Evolutionary conservation across 352 stramenopile species (phyloP), one percentile per base, ranked within the genome.

Genomic region (Bremia lactucae): DNA sequence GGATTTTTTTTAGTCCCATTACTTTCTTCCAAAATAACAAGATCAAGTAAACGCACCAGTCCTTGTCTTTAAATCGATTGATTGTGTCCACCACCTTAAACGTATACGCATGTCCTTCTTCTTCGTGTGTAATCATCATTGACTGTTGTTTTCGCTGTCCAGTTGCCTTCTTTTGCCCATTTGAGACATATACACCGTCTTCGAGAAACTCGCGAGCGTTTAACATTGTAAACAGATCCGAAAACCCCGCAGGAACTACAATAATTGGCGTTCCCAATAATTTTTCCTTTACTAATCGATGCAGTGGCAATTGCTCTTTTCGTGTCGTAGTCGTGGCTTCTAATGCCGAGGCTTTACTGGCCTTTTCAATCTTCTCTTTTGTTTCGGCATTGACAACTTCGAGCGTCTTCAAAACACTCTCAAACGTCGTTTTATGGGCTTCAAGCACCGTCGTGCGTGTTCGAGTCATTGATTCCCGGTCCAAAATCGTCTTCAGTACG

Each of bases 61-160:
- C 82, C 56, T 91, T 87, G 26, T 87, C 77, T 11, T 71, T 61
- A 49, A 96, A 87, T 14, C 81, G 76, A 24, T 57, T 73, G 34
- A 94, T 73, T 15, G 71, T 94, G 58, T 96, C 85, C 23, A 96
- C 78, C 15, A 96, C 37, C 42, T 91, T 88, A 56, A 94, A 96
- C 40, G 68, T 85, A 49, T 86, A 90, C 41, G 53, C 62, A 14
- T 87, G 67, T 46, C 81, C 83, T 39, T 87, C 69, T 39, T 92
- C 75, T 29, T 87, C 74, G 36, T 91, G 74, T 6, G 69, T 72
- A 40, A 96, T 77, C 50, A 79, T 76, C 42, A 94, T 72, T 1
- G 77, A 84, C 52, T 87, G 68, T 24, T 75, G 55, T 55, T 95
- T 96, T 22, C 81, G 72, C 6, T 68, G 62, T 21, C 80, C 70